Base-by-base conservation (phyloP, 2,329 filamentous ascomycete genomes). In the Venturia effusa region DNA sequence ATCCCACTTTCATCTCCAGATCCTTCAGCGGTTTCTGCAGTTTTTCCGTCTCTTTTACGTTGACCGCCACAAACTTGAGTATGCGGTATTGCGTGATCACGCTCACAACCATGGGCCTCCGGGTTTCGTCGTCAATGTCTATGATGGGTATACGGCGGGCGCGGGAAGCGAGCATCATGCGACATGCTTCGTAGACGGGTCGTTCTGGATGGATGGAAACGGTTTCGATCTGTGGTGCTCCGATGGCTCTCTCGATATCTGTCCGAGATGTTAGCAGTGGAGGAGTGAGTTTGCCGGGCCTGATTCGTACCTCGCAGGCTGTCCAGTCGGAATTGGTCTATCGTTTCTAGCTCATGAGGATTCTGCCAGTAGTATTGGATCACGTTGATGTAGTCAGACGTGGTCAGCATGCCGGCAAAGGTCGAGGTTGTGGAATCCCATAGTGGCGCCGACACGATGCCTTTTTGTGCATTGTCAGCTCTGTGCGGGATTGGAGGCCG, bases 361-460 rank as follows among this genome's bases (percentile, higher is more conserved):
- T 94, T 95, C 76, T 97, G 92, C 81, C 92, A 97, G 80, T 99
- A 97, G 77, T 99, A 99, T 75, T 97, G 93, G 48, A 99, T 96
- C 64, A 99, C 88, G 72, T 99, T 99, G 78, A 99, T 95, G 75
- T 94, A 99, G 77, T 99, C 94, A 66, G 92, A 96, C 67, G 92
- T 94, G 34, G 94, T 99, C 68, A 99, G 82, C 60, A 99, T 84
- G 45, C 94, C 94, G 48, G 93, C 94, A 76, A 97, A 99, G 41
- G 89, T 91, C 32, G 92, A 96, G 4, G 88, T 90, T 68, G 89
- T 88, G 32, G 93, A 97, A 76, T 99, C 92, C 94, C 94, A 99
- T 68, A 99, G 80, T 61, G 94, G 94, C 62, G 94, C 94, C 37
- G 94, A 99, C 64, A 99, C 94, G 74, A 99, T 99, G 72, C 90